A percentile compares a stretch with the other conserved stretches of the same genome.
phyloP scores from a whole-genome alignment of 1,284 basidiomycete genomes.

The Neonothopanus nambi region DNA sequence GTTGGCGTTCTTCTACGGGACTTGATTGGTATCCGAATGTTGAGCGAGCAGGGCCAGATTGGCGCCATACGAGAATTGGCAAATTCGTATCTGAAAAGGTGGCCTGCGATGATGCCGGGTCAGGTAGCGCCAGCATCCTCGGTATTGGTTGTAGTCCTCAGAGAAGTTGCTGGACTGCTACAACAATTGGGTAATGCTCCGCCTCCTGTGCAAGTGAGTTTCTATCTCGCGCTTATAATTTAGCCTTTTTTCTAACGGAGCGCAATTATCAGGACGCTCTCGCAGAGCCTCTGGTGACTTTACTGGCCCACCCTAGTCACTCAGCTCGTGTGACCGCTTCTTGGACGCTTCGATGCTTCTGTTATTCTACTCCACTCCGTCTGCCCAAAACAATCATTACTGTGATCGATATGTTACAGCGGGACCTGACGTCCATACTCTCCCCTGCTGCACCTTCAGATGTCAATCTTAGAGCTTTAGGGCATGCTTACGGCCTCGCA shows the following conservation, averaged over 20 bases:
- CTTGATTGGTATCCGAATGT: slow-evolving; percentile 83
- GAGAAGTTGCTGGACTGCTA: slow-evolving; percentile 84
- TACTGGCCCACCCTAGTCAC: slow-evolving; percentile 87
- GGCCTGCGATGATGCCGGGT: slow-evolving; percentile 92
- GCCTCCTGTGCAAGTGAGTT: slow-evolving; percentile 74
- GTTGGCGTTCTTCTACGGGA: slow-evolving; percentile 82
- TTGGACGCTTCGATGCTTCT: slow-evolving; percentile 89
- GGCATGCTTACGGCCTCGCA: slow-evolving; percentile 88
- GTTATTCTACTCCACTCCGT: slow-evolving; percentile 83
- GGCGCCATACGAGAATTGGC: slow-evolving; percentile 87
- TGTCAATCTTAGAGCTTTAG: slow-evolving; percentile 72
- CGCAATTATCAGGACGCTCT: slow-evolving; percentile 77
- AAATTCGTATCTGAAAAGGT: slow-evolving; percentile 80
- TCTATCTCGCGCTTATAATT: neutral
- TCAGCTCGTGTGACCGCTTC: slow-evolving; percentile 84
- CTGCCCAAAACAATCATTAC: slow-evolving; percentile 78
- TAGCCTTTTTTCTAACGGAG: neutral
- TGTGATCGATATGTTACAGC: slow-evolving; percentile 79
- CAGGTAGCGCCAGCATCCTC: slow-evolving; percentile 71
- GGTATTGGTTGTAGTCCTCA: slow-evolving; percentile 76
- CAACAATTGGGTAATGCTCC: slow-evolving; percentile 93
- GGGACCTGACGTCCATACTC: slow-evolving; percentile 73
- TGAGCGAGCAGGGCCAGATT: slow-evolving; percentile 93
- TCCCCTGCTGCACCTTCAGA: slow-evolving; percentile 76
- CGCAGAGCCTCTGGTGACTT: slow-evolving; percentile 81